phyloP scores from a whole-genome alignment of 192 early-diverging fungal genomes.

The Coemansia sp. region DNA sequence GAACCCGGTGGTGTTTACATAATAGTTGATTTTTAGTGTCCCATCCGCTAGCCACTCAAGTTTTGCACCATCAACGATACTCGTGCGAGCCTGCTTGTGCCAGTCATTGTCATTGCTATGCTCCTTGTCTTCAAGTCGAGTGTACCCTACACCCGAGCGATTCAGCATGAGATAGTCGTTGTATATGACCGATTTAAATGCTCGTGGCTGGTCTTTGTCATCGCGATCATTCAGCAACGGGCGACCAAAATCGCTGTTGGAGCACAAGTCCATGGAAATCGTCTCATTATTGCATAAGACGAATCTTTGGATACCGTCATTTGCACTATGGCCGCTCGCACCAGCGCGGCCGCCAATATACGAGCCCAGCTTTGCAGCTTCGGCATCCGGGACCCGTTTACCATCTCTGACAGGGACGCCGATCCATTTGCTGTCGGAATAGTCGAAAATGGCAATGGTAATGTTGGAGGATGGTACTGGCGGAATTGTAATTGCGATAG shows the following conservation, averaged over 20 bases:
- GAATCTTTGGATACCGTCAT: conserved; percentile 27
- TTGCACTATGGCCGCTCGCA: conserved; percentile 3
- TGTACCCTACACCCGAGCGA: conserved; percentile 33
- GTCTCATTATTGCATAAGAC: conserved; percentile 57
- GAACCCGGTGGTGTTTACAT: conserved; percentile 73
- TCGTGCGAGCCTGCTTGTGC: conserved; percentile 22
- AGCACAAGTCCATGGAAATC: conserved; percentile 56
- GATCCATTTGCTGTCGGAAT: conserved; percentile 45
- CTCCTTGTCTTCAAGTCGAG: conserved; percentile 30
- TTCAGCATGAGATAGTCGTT: conserved; percentile 48
- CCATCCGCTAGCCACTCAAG: conserved; percentile 40
- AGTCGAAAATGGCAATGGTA: conserved; percentile 38
- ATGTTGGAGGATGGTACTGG: conserved; percentile 46
- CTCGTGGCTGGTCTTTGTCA: conserved; percentile 26
- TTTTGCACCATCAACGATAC: conserved; percentile 39
- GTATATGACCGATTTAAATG: conserved; percentile 39
- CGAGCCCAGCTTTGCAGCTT: conserved; percentile 18
- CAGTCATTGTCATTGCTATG: conserved; percentile 33
- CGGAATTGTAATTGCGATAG: conserved; percentile 37
- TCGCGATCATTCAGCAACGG: conserved; percentile 58
- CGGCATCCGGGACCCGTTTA: conserved; percentile 28
- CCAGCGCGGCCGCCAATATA: conserved; percentile 12
- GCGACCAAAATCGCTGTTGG: conserved; percentile 50
- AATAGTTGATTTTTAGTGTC: conserved; percentile 56
- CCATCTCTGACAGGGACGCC: conserved; percentile 44